Conservation (phyloP, 2,329 filamentous ascomycete genomes). For the Capronia epimyces region DNA sequence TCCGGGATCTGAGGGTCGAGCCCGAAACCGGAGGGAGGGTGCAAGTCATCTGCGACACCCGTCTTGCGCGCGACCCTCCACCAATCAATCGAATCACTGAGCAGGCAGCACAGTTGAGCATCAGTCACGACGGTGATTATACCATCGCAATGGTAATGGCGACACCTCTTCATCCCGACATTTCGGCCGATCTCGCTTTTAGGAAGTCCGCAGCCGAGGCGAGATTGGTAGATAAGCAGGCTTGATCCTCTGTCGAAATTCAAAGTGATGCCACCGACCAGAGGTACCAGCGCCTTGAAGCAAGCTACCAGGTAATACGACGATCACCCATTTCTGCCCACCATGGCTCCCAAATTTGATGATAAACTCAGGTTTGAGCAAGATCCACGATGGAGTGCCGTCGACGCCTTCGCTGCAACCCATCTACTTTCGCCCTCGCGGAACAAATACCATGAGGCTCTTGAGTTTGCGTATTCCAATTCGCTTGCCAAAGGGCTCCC, state of each 20-base stretch:
- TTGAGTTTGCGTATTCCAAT: constrained; percentile 34
- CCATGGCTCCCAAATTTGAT: constrained; percentile 8
- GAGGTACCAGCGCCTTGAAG: neutral
- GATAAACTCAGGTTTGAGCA: constrained; percentile 3
- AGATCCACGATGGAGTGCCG: constrained; percentile 17
- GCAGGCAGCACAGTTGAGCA: constrained; percentile 66
- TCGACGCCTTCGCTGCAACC: constrained; percentile 15
- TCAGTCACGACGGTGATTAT: constrained; percentile 83
- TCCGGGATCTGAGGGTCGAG: constrained; percentile 55
- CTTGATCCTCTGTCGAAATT: neutral
- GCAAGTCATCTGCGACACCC: constrained; percentile 27
- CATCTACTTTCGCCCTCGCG: constrained; percentile 25
- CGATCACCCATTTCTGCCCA: neutral
- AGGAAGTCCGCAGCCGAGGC: constrained; percentile 16
- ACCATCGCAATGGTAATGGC: constrained; percentile 50
- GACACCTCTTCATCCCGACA: constrained; percentile 24
- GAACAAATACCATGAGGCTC: constrained; percentile 26
- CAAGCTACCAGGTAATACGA: neutral
- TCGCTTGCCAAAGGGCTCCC: constrained; percentile 35
- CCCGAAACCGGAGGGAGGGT: constrained; percentile 14
- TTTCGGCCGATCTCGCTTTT: constrained; percentile 13
- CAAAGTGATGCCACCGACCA: neutral
- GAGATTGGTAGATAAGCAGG: constrained; percentile 3
- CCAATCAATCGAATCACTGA: constrained; percentile 23
- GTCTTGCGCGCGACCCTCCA: neutral